These are phyloP conservation scores for Morella rubra DNA, from an alignment of 306 rosid genomes.

Conservation along the genomic window DNA sequence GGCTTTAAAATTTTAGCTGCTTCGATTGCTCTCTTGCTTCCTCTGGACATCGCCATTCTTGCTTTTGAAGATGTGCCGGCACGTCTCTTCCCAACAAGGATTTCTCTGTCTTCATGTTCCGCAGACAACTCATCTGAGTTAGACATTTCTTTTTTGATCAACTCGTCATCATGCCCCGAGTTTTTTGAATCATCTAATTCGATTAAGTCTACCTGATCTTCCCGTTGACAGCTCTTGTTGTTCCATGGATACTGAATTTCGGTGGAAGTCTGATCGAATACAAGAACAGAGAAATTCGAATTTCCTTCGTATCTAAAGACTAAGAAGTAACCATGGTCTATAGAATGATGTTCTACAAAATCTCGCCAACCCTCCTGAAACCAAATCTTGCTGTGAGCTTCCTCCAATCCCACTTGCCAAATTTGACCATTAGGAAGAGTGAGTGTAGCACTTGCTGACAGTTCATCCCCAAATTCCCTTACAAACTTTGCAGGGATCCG, in stretches of 20 bases:
- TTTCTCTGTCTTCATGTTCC: neutral
- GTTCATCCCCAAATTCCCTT: constrained; percentile 7
- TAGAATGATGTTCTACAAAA: constrained; percentile 22
- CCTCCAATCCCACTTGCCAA: constrained; percentile 25
- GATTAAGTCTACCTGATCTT: neutral
- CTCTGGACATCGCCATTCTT: neutral
- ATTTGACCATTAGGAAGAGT: constrained; percentile 18
- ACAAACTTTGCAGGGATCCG: constrained; percentile 16
- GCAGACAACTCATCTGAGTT: neutral
- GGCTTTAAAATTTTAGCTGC: constrained; percentile 11
- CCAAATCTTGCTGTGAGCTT: constrained; percentile 5
- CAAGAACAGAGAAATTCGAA: constrained; percentile 23
- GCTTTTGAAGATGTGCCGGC: too few species aligned
- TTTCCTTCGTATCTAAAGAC: constrained; percentile 21
- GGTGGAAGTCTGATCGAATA: constrained; percentile 10
- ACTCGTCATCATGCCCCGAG: neutral
- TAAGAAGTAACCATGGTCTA: constrained; percentile 16
- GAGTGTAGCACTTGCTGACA: constrained; percentile 3
- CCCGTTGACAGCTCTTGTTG: neutral
- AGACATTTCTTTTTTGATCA: neutral
- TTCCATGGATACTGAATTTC: constrained; percentile 27
- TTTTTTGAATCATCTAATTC: too few species aligned
- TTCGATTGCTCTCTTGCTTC: constrained; percentile 2
- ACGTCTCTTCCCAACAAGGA: neutral
- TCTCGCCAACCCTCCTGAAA: constrained; percentile 17